A percentile compares a stretch with the other conserved stretches of the same genome.
These are phyloP conservation scores for Ormosia emarginata DNA, from an alignment of 306 rosid species.

Conservation along the genomic window DNA sequence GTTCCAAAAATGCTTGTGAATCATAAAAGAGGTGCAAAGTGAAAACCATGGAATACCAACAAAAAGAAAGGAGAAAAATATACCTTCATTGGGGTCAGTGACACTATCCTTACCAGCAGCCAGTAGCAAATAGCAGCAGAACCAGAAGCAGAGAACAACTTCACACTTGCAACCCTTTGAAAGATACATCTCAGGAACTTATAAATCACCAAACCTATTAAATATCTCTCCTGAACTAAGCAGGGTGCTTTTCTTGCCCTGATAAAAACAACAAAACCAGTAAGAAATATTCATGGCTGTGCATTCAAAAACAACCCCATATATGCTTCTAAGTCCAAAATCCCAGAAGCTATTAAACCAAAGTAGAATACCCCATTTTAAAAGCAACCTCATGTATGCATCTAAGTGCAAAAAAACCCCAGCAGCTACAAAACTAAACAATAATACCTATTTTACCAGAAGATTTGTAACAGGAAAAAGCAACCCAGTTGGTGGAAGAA, in stretches of 20 bases:
- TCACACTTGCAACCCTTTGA: conserved; percentile 40
- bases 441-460: neutral
- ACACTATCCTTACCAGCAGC: conserved; percentile 24
- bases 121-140: conserved; percentile 43
- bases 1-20: neutral
- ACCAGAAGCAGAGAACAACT: conserved; percentile 38
- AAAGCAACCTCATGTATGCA: neutral
- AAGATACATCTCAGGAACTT: conserved; percentile 42
- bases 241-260: conserved; percentile 27
- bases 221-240: conserved; percentile 21
- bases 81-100: conserved; percentile 72
- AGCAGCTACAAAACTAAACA: neutral
- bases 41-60: neutral
- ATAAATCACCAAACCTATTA: conserved; percentile 16
- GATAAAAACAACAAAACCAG: conserved; percentile 24
- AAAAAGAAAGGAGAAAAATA: neutral
- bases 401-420: too few relatives aligned
- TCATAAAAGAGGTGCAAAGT: neutral
- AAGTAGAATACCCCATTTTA: neutral
- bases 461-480: neutral
- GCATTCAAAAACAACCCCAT: neutral
- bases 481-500: neutral
- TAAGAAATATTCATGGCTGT: neutral
- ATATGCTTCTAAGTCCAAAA: conserved; percentile 7
- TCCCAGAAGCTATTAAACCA: neutral